phyloP scores from a whole-genome alignment of 2,329 filamentous ascomycete genomes.

The Chrysoporthe puriensis region DNA sequence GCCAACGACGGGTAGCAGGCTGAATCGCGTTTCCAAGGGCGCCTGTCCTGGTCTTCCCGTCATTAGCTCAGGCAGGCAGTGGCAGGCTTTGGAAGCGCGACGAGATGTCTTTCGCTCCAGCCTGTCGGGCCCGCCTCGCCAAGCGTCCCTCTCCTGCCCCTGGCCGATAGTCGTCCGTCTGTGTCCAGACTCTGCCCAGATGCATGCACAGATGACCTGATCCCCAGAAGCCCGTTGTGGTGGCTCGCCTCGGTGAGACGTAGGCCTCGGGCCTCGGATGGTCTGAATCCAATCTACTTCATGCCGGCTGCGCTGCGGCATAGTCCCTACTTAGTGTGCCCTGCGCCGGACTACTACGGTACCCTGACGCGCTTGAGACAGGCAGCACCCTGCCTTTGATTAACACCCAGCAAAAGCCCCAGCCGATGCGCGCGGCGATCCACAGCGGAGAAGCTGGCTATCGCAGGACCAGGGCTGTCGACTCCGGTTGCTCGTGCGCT shows the following conservation, averaged over 20 bases:
- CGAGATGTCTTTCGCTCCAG: constrained; percentile 16
- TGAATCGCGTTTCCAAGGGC: constrained; percentile 15
- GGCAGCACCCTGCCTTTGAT: constrained; percentile 17
- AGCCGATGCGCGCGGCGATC: not conserved
- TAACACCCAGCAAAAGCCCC: not conserved
- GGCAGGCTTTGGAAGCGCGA: not conserved
- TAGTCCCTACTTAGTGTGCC: not conserved
- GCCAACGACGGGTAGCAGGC: constrained; percentile 12
- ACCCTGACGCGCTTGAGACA: constrained; percentile 12
- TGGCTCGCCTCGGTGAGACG: not conserved
- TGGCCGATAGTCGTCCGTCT: not conserved
- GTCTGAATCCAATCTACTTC: not conserved
- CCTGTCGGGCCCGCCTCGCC: constrained; percentile 16
- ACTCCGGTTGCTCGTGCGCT: not conserved
- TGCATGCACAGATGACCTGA: not conserved
- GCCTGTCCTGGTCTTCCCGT: constrained; percentile 28
- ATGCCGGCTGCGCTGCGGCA: not conserved
- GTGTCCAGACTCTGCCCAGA: not conserved
- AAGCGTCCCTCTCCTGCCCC: not conserved
- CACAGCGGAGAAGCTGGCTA: not conserved
- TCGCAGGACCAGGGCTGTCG: not conserved
- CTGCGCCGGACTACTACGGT: not conserved
- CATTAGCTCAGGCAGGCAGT: constrained; percentile 16
- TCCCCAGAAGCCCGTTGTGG: not conserved
- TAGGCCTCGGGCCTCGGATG: not conserved